phyloP scores from a whole-genome alignment of 208 protist species.

The Strigomonas galati region DNA sequence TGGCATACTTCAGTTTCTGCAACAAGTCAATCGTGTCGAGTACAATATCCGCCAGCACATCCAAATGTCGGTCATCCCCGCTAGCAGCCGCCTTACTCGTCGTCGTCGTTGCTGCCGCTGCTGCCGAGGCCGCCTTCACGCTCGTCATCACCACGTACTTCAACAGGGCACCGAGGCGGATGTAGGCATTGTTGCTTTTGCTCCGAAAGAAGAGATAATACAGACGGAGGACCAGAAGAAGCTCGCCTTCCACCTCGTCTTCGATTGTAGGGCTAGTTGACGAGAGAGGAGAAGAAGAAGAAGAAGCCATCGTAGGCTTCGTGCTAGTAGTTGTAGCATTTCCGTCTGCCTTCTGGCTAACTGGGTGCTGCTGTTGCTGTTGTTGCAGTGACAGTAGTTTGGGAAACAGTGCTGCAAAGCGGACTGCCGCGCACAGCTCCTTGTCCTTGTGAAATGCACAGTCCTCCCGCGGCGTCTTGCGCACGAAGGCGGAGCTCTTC shows the following conservation, averaged over 20 bases:
- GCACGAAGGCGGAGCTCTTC: not conserved
- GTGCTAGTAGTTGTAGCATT: not conserved
- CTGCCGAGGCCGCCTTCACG: not conserved
- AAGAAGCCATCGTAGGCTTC: no score
- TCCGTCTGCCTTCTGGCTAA: not conserved
- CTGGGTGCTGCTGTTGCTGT: slow-evolving; percentile 1
- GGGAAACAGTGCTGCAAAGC: not conserved
- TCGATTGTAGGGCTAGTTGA: not conserved
- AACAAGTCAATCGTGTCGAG: not conserved
- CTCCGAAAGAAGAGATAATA: not conserved
- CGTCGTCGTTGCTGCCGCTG: not conserved
- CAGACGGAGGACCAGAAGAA: not conserved
- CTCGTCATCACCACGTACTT: not conserved
- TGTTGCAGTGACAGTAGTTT: not conserved
- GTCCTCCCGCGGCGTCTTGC: not conserved
- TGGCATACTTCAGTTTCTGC: not conserved
- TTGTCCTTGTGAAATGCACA: not conserved
- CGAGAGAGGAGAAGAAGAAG: no score
- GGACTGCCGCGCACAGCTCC: not conserved
- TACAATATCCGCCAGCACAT: not conserved
- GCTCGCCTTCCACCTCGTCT: not conserved
- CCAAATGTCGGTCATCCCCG: not conserved
- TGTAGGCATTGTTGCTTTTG: not conserved
- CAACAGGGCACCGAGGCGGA: not conserved
- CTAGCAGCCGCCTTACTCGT: not conserved